Base-by-base conservation (phyloP, 768 basidiomycete genomes). In the Mrakia blollopis region DNA sequence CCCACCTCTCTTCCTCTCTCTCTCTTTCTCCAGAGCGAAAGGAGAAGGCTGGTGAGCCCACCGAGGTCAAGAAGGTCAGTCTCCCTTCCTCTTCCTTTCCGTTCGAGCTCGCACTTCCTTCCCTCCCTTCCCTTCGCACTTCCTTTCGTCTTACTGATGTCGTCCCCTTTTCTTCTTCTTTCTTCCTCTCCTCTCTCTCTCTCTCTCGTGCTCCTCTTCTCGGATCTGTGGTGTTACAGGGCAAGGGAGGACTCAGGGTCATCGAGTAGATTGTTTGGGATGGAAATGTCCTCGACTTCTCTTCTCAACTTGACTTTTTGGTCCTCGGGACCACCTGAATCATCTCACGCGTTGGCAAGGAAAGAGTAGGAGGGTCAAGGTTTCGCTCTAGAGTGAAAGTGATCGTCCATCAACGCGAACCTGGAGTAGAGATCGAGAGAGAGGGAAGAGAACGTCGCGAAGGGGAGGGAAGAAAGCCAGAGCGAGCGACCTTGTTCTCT, bases 31-130 rank as follows among this genome's bases (percentile, higher is more conserved):
- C 65, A 30, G 69, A 70, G 60, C 75, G 75, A 61, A 76, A 76
- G 75, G 75, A 76, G 75, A 68, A 69, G 30, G 71, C 69, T 60
- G 75, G 75, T 61, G 75, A 76, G 75, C 35, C 69, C 54, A 21
- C 75, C 32, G 75, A 76, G 75, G 67, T 76, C 70, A 72, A 72
- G 69, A 76, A 76, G 75, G 72, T 50, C 5, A 41, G 57, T 52
- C n/a, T n/a, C n/a, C n/a, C n/a, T n/a, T n/a, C n/a, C n/a, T n/a
- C n/a, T n/a, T n/a, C n/a, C n/a, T n/a, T n/a, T n/a, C n/a, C n/a
- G n/a, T 47, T 50, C 18, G 70, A 71, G 70, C 57, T 57, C 57
- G 54, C 23, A 18, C 57, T 6, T 57, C 25, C 11, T n/a, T 28
- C 57, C 25, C 28, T 28, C 28, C 57, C 28, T 54, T 8, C 57